Evolutionary conservation across 768 basidiomycete species (phyloP), one percentile per base, ranked within the genome.

Genomic region (Mycena galericulata): DNA sequence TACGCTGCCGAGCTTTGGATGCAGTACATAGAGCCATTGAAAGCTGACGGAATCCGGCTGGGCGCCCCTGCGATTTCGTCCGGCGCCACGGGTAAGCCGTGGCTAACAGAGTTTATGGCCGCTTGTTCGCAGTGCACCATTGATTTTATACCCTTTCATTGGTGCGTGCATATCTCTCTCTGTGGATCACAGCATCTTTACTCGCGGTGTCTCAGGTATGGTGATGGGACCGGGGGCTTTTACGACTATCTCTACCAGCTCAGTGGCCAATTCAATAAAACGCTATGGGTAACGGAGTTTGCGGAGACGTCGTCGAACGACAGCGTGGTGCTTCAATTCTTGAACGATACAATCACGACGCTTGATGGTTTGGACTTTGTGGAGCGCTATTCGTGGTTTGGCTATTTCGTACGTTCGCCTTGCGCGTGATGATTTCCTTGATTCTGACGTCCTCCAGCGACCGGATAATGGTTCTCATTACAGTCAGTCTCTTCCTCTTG

Each of bases 321-420:
- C 53, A 78, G 78, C 47, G 87, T 86, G 51, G 84, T 89, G 18
- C 75, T 80, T 36, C 75, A 81, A 57, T 90, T 90, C 73, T 79
- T 92, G 79, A 89, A 90, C 70, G 78, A 81, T 26, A 89, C 89
- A 2, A 83, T 83, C n/a, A 75, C 80, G 17, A 88, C 85, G 69
- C 81, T 91, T 80, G 89, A 90, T 54, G 73, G 74, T 2, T 80
- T 89, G 24, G 81, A 83, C 30, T 90, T 84, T 82, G 80, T 90
- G 22, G 89, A 90, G 71, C 84, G 88, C 22, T 90, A 90, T 71
- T 81, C 88, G 0, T 91, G 89, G 89, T 90, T 90, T 72, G 90
- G 89, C 10, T 82, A 75, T 68, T 82, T 81, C 74, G 84, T 84
- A 65, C 77, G 83, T 77, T 46, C 46, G 27, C 51, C n/a, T n/a